Evolutionary conservation across 2,329 filamentous ascomycete species (phyloP), one percentile per base, ranked within the genome.

Genomic region (Sporothrix pseudoabietina): DNA sequence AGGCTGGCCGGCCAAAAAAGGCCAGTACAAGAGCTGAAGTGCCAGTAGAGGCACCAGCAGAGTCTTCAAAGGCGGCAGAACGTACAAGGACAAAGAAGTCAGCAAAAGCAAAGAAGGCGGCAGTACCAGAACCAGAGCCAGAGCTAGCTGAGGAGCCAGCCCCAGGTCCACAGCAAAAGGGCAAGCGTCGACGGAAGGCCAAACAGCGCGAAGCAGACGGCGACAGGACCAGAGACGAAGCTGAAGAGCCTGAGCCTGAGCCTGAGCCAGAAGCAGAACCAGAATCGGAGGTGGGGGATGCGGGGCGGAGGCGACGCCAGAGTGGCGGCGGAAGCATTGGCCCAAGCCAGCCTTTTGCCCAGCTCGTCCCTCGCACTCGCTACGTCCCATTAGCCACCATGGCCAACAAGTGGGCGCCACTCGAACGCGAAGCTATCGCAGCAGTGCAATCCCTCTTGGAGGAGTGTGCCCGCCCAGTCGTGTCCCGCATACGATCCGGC

Each of bases 321-420:
- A 65, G 57, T 35, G 39, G 9, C n/a, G 16, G 44, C 10, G 9
- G 49, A 9, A 19, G 8, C 9, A 9, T 16, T 7, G 32, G 44
- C 52, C 12, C 12, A 16, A 22, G 12, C 22, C 63, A 30, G 16
- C 65, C 73, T 75, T 89, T 87, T 78, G 84, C 84, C 61, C 85
- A 88, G 76, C 81, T 91, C 68, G 82, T 84, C 7, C 80, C 87
- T 16, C 83, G 83, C 41, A 85, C 83, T 14, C 85, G 84, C 49
- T 83, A 83, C 57, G 83, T 93, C 59, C 87, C 89, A n/a, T 87
- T 86, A 75, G 85, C 87, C 39, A 87, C 85, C 52, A 91, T 97
- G 73, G 86, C 91, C 57, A 82, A 90, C 57, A 92, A 91, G 78
- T 94, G 91, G 91, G 82, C 84, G 2, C 83, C 87, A 6, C 84